Conservation (phyloP, 2,329 filamentous ascomycete genomes). For the Xylariaceae sp. region DNA sequence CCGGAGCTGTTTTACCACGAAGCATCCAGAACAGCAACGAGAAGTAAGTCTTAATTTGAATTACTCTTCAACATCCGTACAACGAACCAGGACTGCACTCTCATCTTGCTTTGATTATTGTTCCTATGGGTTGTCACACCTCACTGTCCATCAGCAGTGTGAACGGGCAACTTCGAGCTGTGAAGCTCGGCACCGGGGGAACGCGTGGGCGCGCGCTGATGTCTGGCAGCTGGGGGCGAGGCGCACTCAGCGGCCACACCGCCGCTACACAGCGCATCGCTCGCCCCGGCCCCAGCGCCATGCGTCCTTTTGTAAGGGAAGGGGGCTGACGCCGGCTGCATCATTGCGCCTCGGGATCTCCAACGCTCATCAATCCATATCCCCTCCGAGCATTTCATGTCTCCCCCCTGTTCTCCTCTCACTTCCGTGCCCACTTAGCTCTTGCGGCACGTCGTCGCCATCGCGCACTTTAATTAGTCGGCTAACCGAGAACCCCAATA, state of each 20-base stretch:
- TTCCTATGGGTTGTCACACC: background rate
- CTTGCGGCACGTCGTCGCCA: too few relatives aligned
- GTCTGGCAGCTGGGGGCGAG: slow-evolving; percentile 18
- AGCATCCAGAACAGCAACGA: slow-evolving; percentile 48
- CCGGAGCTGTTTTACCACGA: slow-evolving; percentile 42
- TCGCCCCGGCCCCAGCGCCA: background rate
- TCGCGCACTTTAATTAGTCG: background rate
- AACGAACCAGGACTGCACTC: background rate
- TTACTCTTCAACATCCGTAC: slow-evolving; percentile 5
- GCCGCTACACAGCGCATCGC: slow-evolving; percentile 9
- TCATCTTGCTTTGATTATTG: slow-evolving; percentile 3
- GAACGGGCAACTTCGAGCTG: slow-evolving; percentile 2
- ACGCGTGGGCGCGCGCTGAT: slow-evolving; percentile 8
- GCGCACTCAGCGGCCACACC: slow-evolving; percentile 12
- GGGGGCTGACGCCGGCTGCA: slow-evolving; percentile 24
- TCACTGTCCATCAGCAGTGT: background rate
- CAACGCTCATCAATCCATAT: slow-evolving; percentile 13
- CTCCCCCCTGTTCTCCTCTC: background rate
- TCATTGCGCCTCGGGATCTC: slow-evolving; percentile 28
- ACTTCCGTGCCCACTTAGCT: background rate
- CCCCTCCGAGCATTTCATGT: slow-evolving; percentile 7
- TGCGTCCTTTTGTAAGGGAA: background rate
- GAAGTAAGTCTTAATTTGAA: slow-evolving; percentile 47
- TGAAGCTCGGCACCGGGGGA: slow-evolving; percentile 9
- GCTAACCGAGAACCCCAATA: slow-evolving; percentile 26